phyloP scores from a whole-genome alignment of 225 moss, liverwort and hornwort species.

The Lunularia cruciata region DNA sequence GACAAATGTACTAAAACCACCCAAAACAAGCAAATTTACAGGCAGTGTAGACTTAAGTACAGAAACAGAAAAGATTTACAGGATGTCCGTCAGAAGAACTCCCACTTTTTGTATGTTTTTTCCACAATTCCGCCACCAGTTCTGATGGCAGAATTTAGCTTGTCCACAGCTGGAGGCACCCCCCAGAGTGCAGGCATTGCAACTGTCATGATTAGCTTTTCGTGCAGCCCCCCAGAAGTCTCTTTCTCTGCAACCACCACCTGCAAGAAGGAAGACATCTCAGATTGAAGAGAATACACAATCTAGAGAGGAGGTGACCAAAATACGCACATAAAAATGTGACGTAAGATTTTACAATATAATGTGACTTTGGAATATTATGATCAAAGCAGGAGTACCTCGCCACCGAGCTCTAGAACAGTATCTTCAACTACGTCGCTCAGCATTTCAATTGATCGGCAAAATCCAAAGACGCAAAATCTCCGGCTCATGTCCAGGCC shows the following conservation, averaged over 20 bases:
- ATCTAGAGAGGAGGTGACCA: no score
- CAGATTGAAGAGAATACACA: not conserved
- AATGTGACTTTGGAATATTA: not conserved
- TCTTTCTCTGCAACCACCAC: conserved; percentile 86
- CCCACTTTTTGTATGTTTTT: conserved; percentile 90
- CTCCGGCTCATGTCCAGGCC: conserved; percentile 91
- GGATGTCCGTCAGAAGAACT: conserved; percentile 60
- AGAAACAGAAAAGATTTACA: not conserved
- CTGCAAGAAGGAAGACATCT: conserved; percentile 31
- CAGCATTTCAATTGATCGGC: conserved; percentile 96
- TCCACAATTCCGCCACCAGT: conserved; percentile 98
- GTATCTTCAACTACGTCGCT: conserved; percentile 97
- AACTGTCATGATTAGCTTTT: conserved; percentile 90
- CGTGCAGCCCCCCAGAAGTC: conserved; percentile 74
- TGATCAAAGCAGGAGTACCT: conserved; percentile 48
- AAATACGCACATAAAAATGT: no score
- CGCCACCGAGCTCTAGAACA: conserved; percentile 84
- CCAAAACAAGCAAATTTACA: conserved; percentile 6
- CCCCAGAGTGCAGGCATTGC: conserved; percentile 98
- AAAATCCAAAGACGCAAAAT: conserved; percentile 95
- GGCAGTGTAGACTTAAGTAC: not conserved
- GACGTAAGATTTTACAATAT: not conserved
- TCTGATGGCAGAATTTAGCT: conserved; percentile 85
- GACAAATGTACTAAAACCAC: not conserved
- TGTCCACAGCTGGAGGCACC: conserved; percentile 88